phyloP scores from a whole-genome alignment of 2,329 filamentous ascomycete species.

The Ophiostoma perfectum region DNA sequence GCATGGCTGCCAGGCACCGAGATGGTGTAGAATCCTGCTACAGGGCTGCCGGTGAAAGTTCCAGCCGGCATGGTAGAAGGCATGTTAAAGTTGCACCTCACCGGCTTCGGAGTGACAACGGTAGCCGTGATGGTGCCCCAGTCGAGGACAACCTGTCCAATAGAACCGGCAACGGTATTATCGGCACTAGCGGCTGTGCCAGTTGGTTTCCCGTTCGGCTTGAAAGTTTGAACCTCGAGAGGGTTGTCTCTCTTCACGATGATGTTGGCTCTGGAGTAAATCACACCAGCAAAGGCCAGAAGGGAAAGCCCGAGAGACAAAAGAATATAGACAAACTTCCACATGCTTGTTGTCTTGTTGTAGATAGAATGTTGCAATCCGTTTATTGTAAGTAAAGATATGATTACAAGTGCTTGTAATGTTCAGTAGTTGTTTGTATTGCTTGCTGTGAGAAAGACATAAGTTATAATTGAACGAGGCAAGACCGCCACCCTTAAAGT shows the following conservation, averaged over 20 bases:
- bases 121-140: neutral
- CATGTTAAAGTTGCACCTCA: neutral
- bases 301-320: neutral
- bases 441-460: too few relatives aligned
- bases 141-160: neutral
- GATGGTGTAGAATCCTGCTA: neutral
- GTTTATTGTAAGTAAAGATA: neutral
- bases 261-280: neutral
- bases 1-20: neutral
- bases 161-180: neutral
- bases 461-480: too few relatives aligned
- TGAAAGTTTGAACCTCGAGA: neutral
- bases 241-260: constrained; percentile 1
- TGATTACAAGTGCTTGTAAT: too few relatives aligned
- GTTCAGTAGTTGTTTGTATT: too few relatives aligned
- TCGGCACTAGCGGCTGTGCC: neutral
- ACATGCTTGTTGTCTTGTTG: neutral
- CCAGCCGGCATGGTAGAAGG: neutral
- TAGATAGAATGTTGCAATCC: neutral
- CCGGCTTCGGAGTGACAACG: neutral
- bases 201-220: neutral
- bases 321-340: neutral
- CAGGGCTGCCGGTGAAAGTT: neutral
- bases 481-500: too few relatives aligned
- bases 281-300: neutral